Evolutionary conservation across 2,329 filamentous ascomycete species (phyloP).

Genomic region (Raffaelea arxii): DNA sequence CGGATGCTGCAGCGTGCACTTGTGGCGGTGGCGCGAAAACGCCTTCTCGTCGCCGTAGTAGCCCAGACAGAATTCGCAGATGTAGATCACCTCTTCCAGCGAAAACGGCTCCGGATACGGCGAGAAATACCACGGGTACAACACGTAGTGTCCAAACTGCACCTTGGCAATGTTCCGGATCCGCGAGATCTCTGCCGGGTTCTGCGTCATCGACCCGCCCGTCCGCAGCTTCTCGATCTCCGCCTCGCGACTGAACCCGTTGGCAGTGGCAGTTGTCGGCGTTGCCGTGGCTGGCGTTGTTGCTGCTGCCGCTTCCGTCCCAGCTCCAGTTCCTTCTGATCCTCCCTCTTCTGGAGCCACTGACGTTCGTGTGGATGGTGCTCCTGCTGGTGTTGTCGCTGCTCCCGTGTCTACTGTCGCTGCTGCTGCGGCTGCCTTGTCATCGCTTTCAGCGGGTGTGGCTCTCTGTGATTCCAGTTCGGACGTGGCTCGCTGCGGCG

Average conservation of each 20-base stretch:
- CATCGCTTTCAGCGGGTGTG: slow-evolving; percentile 26
- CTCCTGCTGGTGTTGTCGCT: slow-evolving; percentile 2
- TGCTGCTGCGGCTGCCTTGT: not conserved
- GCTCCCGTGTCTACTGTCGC: not conserved
- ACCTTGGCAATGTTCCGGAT: slow-evolving; percentile 91
- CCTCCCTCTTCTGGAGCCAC: too few species aligned
- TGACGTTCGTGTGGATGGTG: slow-evolving; percentile 27
- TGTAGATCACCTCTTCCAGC: slow-evolving; percentile 82
- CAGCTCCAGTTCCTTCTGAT: not conserved
- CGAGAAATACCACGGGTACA: slow-evolving; percentile 98
- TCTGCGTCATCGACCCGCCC: slow-evolving; percentile 96
- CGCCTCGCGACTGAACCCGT: slow-evolving; percentile 65
- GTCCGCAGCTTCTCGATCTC: slow-evolving; percentile 95
- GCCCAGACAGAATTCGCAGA: slow-evolving; percentile 92
- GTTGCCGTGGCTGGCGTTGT: slow-evolving; percentile 1
- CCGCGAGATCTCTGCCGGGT: slow-evolving; percentile 90
- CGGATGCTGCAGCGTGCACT: slow-evolving; percentile 85
- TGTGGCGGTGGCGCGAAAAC: slow-evolving; percentile 76
- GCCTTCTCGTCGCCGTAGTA: slow-evolving; percentile 80
- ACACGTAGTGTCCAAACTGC: slow-evolving; percentile 84
- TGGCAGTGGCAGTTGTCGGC: slow-evolving; percentile 28
- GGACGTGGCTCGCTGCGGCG: slow-evolving; percentile 43
- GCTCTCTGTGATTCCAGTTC: slow-evolving; percentile 1
- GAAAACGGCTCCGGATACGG: slow-evolving; percentile 87
- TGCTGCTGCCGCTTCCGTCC: not conserved